Conservation (phyloP, 1,284 basidiomycete genomes). For the Boletus sp. region DNA sequence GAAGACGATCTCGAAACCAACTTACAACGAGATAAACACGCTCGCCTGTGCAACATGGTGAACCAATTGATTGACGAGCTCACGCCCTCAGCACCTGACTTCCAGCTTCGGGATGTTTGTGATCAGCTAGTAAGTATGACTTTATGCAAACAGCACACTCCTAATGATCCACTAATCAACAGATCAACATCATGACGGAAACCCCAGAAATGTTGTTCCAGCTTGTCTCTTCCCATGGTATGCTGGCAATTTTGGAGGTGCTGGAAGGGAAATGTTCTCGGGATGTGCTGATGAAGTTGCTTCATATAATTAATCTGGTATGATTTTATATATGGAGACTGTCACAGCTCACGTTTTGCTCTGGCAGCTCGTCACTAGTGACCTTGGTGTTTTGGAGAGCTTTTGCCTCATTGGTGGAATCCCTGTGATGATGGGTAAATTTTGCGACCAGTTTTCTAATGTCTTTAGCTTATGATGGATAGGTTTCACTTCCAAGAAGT, state of each 20-base stretch:
- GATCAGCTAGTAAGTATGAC: constrained; percentile 72
- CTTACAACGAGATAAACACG: constrained; percentile 85
- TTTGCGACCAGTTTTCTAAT: background rate
- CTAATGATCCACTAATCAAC: background rate
- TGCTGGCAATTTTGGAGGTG: constrained; percentile 91
- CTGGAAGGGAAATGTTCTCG: constrained; percentile 79
- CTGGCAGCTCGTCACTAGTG: constrained; percentile 76
- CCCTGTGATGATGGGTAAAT: constrained; percentile 84
- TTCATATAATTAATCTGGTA: constrained; percentile 89
- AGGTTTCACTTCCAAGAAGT: constrained; percentile 93
- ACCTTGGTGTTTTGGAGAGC: constrained; percentile 87
- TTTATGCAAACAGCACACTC: background rate
- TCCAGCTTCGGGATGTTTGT: constrained; percentile 77
- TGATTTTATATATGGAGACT: constrained; percentile 20
- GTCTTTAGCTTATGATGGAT: constrained; percentile 6
- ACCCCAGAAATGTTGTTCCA: constrained; percentile 88
- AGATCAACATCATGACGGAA: constrained; percentile 79
- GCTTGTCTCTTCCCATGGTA: constrained; percentile 88
- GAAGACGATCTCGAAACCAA: constrained; percentile 89
- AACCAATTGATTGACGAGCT: constrained; percentile 85
- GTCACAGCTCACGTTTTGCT: constrained; percentile 10
- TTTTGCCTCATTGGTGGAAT: constrained; percentile 94
- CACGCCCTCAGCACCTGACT: constrained; percentile 74
- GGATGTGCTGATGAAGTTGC: constrained; percentile 78
- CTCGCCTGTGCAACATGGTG: constrained; percentile 76